Conservation (phyloP, 2,329 filamentous ascomycete genomes). For the Fusarium cyanostomum region DNA sequence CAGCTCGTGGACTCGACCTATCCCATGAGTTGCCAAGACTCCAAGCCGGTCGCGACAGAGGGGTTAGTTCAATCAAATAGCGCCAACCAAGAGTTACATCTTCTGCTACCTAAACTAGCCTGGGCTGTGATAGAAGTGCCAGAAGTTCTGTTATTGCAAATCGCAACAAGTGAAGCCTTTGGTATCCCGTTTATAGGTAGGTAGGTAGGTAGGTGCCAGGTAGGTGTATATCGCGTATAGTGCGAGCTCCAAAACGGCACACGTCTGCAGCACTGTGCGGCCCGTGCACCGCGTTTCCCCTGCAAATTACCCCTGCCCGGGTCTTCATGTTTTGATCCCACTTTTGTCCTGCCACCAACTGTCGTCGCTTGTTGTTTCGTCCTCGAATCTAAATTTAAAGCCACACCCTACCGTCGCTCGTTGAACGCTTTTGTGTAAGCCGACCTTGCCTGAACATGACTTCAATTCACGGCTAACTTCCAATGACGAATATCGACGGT, state of each 20-base stretch:
- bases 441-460: background rate
- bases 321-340: slow-evolving; percentile 10
- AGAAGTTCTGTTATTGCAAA: no score
- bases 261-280: background rate
- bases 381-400: background rate
- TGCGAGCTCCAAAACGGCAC: background rate
- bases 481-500: background rate
- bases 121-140: no score
- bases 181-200: no score
- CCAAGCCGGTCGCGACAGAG: no score
- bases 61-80: no score
- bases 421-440: slow-evolving; percentile 11
- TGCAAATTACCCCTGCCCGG: background rate
- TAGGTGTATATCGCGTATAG: slow-evolving; percentile 9
- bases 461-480: background rate
- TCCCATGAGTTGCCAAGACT: no score
- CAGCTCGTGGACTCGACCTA: no score
- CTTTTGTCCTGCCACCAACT: slow-evolving; percentile 21
- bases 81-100: no score
- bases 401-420: slow-evolving; percentile 2
- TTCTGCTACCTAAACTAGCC: no score
- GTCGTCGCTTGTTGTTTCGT: background rate
- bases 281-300: background rate
- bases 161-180: no score
- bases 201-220: no score